Conservation (phyloP, 2,329 filamentous ascomycete genomes). For the Diatrype stigma region DNA sequence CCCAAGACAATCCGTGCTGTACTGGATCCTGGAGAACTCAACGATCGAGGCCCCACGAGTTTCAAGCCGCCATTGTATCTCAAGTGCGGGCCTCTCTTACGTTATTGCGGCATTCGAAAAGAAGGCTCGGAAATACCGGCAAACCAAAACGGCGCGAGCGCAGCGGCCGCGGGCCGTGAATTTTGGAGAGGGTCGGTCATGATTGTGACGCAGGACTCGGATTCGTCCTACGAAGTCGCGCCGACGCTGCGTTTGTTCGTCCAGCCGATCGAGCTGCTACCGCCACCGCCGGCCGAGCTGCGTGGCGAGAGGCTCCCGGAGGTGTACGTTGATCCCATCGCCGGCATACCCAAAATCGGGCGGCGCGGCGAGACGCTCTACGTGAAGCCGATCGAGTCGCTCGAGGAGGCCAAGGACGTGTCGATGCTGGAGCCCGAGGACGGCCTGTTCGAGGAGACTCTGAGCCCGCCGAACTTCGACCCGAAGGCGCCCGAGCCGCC, state of each 20-base stretch:
- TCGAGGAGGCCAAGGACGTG: constrained; percentile 73
- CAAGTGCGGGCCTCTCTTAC: constrained; percentile 83
- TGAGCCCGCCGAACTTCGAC: constrained; percentile 47
- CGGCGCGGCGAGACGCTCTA: constrained; percentile 82
- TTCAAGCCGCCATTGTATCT: constrained; percentile 84
- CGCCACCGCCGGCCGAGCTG: constrained; percentile 69
- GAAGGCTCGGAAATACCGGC: constrained; percentile 47
- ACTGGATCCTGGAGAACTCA: too few species aligned
- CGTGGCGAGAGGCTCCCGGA: constrained; percentile 62
- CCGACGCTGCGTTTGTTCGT: constrained; percentile 81
- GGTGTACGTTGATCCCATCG: constrained; percentile 85
- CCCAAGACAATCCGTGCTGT: too few species aligned
- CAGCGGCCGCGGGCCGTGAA: constrained; percentile 57
- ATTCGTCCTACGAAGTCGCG: constrained; percentile 75
- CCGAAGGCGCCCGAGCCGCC: constrained; percentile 44
- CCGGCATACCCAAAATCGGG: constrained; percentile 80
- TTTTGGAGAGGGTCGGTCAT: constrained; percentile 92
- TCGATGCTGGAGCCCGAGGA: constrained; percentile 75
- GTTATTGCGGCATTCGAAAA: constrained; percentile 78
- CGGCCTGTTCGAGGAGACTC: constrained; percentile 73
- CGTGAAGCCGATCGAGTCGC: constrained; percentile 81
- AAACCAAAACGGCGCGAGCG: constrained; percentile 29
- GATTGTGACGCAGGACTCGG: constrained; percentile 85
- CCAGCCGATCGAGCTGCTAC: constrained; percentile 77
- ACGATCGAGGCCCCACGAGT: constrained; percentile 57